phyloP scores from a whole-genome alignment of 2,329 filamentous ascomycete genomes.

The Apiospora aurea region DNA sequence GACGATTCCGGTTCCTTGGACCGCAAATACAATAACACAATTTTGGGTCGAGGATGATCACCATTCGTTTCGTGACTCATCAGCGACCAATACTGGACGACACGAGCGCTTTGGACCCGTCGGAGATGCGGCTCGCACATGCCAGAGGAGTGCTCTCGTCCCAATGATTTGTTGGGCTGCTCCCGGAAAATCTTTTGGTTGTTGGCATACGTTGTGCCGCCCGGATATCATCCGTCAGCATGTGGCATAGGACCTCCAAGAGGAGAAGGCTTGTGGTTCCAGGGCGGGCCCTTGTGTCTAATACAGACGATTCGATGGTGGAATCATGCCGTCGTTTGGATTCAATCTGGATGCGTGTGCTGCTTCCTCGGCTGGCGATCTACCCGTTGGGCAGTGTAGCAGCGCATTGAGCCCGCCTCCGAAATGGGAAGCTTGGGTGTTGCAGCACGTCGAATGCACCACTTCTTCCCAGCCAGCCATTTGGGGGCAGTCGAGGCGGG shows the following conservation, averaged over 20 bases:
- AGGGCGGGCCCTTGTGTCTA: neutral
- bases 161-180: neutral
- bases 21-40: neutral
- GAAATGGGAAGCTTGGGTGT: neutral
- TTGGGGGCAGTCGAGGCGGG: neutral
- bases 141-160: neutral
- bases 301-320: neutral
- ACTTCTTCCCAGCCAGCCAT: neutral
- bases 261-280: neutral
- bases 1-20: neutral
- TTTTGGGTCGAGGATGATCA: neutral
- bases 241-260: neutral
- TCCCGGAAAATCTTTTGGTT: neutral
- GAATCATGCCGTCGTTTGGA: neutral
- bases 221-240: neutral
- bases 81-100: neutral
- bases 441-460: constrained; percentile 7
- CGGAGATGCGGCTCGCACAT: neutral
- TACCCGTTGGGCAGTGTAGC: constrained; percentile 18
- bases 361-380: neutral
- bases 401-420: constrained; percentile 12
- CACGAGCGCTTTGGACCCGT: neutral
- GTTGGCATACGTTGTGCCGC: neutral
- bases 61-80: neutral
- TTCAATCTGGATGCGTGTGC: neutral